phyloP scores from a whole-genome alignment of 73 alveolate species.

The Tetrahymena elliotti region DNA sequence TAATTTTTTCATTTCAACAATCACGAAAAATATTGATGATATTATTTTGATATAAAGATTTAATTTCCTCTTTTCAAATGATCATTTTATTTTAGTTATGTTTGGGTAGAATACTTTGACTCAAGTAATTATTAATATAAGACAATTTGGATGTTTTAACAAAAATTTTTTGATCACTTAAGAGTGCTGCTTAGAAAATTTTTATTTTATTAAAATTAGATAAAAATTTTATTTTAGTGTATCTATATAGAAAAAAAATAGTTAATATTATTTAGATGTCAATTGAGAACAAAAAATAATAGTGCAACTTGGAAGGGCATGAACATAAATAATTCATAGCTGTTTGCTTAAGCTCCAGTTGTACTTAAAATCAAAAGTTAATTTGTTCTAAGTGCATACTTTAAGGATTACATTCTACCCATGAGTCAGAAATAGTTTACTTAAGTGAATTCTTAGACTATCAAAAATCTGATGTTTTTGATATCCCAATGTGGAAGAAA shows the following conservation, averaged over 20 bases:
- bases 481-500: background rate
- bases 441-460: background rate
- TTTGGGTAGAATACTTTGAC: too few species aligned
- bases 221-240: too few species aligned
- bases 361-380: background rate
- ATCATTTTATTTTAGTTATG: too few species aligned
- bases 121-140: too few species aligned
- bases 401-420: background rate
- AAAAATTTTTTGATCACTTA: background rate
- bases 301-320: background rate
- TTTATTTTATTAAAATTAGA: too few species aligned
- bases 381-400: background rate
- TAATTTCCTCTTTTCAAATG: too few species aligned
- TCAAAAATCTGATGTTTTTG: background rate
- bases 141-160: too few species aligned
- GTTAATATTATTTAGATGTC: background rate
- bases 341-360: background rate
- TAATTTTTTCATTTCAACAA: too few species aligned
- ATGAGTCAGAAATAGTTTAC: background rate
- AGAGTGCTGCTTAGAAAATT: too few species aligned
- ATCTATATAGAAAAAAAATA: too few species aligned
- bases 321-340: background rate
- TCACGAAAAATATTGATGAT: too few species aligned
- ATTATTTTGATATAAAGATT: too few species aligned
- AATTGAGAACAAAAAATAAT: background rate